Evolutionary conservation across 2,329 filamentous ascomycete species (phyloP).

Genomic region (Xylariaceae sp.): DNA sequence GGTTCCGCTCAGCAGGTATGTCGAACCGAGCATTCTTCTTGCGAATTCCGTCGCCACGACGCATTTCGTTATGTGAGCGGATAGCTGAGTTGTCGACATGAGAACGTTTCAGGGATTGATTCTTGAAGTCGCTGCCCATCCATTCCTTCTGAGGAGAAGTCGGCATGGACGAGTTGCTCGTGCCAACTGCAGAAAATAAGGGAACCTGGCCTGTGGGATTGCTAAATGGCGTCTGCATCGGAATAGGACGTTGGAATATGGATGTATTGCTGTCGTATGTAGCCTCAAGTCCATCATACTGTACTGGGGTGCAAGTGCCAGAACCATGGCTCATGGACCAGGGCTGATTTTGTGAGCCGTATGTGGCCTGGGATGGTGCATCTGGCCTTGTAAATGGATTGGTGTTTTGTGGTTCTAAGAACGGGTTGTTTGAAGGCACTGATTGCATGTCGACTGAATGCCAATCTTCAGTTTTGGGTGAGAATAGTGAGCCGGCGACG

Average conservation of each 20-base stretch:
- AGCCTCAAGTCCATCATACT: constrained; percentile 68
- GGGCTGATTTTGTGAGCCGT: constrained; percentile 49
- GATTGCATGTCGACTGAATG: constrained; percentile 70
- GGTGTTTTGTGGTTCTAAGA: constrained; percentile 64
- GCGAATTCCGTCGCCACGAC: constrained; percentile 85
- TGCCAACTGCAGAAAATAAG: constrained; percentile 60
- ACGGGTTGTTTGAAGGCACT: constrained; percentile 68
- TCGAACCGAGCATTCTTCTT: constrained; percentile 99
- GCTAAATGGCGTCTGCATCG: constrained; percentile 61
- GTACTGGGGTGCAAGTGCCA: constrained; percentile 76
- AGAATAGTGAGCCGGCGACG: constrained; percentile 64
- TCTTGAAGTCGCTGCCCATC: constrained; percentile 57
- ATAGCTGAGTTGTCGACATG: constrained; percentile 71
- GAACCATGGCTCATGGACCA: constrained; percentile 73
- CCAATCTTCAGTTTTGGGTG: constrained; percentile 70
- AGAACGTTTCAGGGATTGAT: constrained; percentile 66
- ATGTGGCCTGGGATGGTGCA: constrained; percentile 53
- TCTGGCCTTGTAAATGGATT: constrained; percentile 73
- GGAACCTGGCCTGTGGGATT: constrained; percentile 57
- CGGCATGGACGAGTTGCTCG: constrained; percentile 57
- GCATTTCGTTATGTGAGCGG: constrained; percentile 77
- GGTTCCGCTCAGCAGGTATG: constrained; percentile 90
- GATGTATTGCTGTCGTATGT: constrained; percentile 61
- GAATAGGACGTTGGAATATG: constrained; percentile 61
- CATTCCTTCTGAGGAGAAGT: constrained; percentile 66